phyloP scores from a whole-genome alignment of 768 basidiomycete species.

The Clitopilus hobsonii region DNA sequence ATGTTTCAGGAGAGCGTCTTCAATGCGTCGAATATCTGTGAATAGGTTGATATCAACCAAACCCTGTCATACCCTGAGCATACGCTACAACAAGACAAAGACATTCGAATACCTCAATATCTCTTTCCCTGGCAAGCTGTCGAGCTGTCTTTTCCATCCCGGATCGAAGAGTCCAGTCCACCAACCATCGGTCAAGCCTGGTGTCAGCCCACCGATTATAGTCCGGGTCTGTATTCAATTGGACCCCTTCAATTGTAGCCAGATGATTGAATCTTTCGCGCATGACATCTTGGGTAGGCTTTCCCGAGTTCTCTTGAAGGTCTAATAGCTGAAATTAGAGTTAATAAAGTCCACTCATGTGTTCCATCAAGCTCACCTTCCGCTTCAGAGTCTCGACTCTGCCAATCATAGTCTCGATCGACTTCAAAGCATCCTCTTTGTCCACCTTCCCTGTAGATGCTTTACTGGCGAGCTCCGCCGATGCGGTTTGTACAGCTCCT shows the following conservation, averaged over 20 bases:
- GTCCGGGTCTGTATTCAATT: slow-evolving; percentile 45
- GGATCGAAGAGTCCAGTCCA: slow-evolving; percentile 85
- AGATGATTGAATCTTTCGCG: slow-evolving; percentile 72
- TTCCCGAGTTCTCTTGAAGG: slow-evolving; percentile 41
- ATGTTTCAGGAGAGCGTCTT: slow-evolving; percentile 66
- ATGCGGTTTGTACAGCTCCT: slow-evolving; percentile 47
- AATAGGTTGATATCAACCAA: slow-evolving; percentile 92
- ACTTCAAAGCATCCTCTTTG: slow-evolving; percentile 49
- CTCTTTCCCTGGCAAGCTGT: slow-evolving; percentile 68
- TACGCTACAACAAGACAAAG: not conserved
- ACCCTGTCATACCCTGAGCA: slow-evolving; percentile 38
- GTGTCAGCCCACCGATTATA: slow-evolving; percentile 76
- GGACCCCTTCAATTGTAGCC: slow-evolving; percentile 54
- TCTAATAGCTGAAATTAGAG: slow-evolving; percentile 35
- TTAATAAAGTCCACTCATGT: not conserved
- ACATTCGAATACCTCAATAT: slow-evolving; percentile 61
- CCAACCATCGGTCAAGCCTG: slow-evolving; percentile 82
- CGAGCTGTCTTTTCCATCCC: slow-evolving; percentile 77
- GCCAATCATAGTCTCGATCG: slow-evolving; percentile 72
- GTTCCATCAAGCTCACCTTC: slow-evolving; percentile 60
- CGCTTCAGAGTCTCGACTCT: slow-evolving; percentile 78
- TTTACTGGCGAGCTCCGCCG: slow-evolving; percentile 53
- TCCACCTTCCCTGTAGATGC: slow-evolving; percentile 33
- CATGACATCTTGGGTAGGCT: slow-evolving; percentile 68
- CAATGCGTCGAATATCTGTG: slow-evolving; percentile 83